Percentiles rank a stretch among this genome's conserved stretches.
These are phyloP conservation scores for Pharus latifolius DNA, from an alignment of 176 grass and related monocot genomes.

Conservation along the genomic window DNA sequence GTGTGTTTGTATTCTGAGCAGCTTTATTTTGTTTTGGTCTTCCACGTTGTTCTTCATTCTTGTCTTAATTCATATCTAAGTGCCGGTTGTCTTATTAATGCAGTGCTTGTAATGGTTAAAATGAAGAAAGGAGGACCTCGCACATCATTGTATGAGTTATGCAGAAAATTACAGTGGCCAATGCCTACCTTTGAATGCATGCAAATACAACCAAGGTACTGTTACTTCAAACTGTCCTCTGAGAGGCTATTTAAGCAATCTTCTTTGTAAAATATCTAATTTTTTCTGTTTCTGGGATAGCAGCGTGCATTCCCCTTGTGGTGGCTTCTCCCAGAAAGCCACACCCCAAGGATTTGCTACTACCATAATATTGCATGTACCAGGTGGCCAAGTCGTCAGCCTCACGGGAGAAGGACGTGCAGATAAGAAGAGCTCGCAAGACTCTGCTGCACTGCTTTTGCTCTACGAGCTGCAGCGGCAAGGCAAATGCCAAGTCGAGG, in stretches of 20 bases:
- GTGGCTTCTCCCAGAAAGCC: conserved; percentile 12
- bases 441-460: conserved; percentile 63
- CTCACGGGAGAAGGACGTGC: conserved; percentile 35
- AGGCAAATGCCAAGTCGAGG: conserved; percentile 36
- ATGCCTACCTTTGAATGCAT: conserved; percentile 54
- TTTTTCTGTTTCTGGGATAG: neutral
- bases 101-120: conserved; percentile 56
- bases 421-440: conserved; percentile 75
- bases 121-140: conserved; percentile 81
- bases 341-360: conserved; percentile 31
- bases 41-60: neutral
- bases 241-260: neutral
- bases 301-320: neutral
- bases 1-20: conserved; percentile 14
- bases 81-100: conserved; percentile 30
- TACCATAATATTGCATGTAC: conserved; percentile 58
- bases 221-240: neutral
- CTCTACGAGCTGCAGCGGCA: conserved; percentile 67
- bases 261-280: neutral
- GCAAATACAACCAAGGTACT: conserved; percentile 48
- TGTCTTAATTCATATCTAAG: neutral
- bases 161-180: conserved; percentile 74
- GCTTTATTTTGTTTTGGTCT: neutral
- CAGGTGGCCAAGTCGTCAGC: conserved; percentile 37
- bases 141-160: conserved; percentile 45